A percentile compares a stretch with the other conserved stretches of the same genome.
Evolutionary conservation across 1,284 basidiomycete genomes (phyloP).

Genomic region (Papiliotrema terrestris): DNA sequence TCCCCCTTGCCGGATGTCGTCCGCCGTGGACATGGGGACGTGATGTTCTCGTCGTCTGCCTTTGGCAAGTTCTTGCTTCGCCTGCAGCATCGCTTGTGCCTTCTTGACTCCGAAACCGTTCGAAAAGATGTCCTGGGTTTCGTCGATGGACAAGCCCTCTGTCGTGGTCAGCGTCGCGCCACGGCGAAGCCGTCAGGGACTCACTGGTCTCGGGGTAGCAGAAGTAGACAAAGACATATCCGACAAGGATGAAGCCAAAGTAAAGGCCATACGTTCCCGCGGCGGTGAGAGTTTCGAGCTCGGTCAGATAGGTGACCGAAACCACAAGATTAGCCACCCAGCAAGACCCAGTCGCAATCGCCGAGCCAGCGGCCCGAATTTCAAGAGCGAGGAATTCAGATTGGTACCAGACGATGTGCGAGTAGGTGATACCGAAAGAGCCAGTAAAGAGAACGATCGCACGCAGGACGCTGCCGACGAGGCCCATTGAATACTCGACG

Average conservation of each 20-base stretch:
- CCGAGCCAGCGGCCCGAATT: constrained; percentile 33
- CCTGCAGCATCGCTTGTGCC: constrained; percentile 8
- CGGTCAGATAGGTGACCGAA: constrained; percentile 19
- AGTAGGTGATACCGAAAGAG: constrained; percentile 38
- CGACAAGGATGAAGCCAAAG: constrained; percentile 16
- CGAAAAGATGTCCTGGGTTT: constrained; percentile 13
- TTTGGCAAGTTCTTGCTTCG: constrained; percentile 2
- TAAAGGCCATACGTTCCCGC: constrained; percentile 22
- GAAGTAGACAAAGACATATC: constrained; percentile 19
- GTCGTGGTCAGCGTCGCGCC: not conserved
- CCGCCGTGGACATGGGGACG: no score
- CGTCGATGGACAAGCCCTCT: constrained; percentile 16
- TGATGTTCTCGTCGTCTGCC: no score
- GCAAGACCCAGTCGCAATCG: constrained; percentile 14
- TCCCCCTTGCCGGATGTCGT: no score
- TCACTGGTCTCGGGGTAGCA: constrained; percentile 29
- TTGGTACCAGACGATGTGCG: constrained; percentile 42
- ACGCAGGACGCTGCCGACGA: constrained; percentile 32
- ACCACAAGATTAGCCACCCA: constrained; percentile 26
- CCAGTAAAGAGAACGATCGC: constrained; percentile 37
- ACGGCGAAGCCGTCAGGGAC: not conserved
- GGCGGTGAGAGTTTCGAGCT: constrained; percentile 16
- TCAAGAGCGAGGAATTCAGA: constrained; percentile 40
- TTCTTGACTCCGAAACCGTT: constrained; percentile 23
- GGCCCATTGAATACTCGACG: constrained; percentile 10